Conservation (phyloP, 257 asterid species). For the Thymus mandschuricus region DNA sequence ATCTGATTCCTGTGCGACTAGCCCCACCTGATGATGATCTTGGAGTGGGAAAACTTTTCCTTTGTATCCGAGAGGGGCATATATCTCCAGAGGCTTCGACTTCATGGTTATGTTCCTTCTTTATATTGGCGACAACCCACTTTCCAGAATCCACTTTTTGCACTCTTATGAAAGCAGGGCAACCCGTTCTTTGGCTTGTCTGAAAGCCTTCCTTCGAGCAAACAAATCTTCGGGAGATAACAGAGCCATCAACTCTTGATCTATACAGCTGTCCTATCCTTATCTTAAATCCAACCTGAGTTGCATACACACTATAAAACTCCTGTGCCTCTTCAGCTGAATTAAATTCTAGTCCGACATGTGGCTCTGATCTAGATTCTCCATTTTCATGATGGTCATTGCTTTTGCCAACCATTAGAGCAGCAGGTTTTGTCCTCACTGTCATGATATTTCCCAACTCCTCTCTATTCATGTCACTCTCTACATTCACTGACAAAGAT, state of each 20-base stretch:
- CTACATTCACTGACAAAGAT: conserved; percentile 39
- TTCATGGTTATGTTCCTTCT: conserved; percentile 90
- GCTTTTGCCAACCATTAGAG: conserved; percentile 42
- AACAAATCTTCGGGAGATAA: conserved; percentile 80
- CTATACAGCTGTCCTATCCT: conserved; percentile 93
- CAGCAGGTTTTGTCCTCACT: conserved; percentile 62
- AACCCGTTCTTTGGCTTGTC: conserved; percentile 84
- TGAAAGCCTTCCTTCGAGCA: conserved; percentile 96
- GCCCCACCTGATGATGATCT: conserved; percentile 65
- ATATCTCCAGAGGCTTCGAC: conserved; percentile 66
- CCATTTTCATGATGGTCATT: conserved; percentile 60
- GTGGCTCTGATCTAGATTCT: conserved; percentile 65
- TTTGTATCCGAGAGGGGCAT: conserved; percentile 59
- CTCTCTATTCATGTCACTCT: conserved; percentile 73
- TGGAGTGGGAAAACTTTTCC: conserved; percentile 68
- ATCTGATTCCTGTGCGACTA: conserved; percentile 86
- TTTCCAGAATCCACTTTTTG: conserved; percentile 85
- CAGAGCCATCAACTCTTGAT: conserved; percentile 85
- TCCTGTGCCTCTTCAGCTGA: conserved; percentile 94
- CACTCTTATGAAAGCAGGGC: conserved; percentile 89
- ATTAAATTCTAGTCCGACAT: conserved; percentile 82
- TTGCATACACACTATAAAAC: conserved; percentile 71
- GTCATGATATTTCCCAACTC: conserved; percentile 59
- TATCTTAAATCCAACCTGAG: conserved; percentile 77
- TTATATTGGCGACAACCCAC: conserved; percentile 83